These are phyloP conservation scores for Plasmodium ovale DNA, from an alignment of 169 alveolate genomes.

Conservation along the genomic window DNA sequence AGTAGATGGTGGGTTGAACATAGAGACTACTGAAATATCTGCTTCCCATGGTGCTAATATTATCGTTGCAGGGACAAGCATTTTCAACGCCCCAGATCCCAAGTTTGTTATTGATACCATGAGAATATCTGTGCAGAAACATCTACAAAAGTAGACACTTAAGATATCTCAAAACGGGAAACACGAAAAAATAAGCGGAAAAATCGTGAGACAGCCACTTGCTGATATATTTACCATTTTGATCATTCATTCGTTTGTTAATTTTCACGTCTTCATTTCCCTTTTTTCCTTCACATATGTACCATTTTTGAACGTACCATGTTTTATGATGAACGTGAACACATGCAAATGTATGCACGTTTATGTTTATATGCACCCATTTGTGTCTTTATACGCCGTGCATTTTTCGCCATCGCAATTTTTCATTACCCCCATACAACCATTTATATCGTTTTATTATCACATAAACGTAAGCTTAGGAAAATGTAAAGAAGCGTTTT, in stretches of 20 bases:
- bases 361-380: neutral
- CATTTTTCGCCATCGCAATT: neutral
- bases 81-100: conserved; percentile 78
- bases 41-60: conserved; percentile 92
- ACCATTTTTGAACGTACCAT: neutral
- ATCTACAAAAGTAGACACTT: conserved; percentile 25
- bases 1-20: conserved; percentile 92
- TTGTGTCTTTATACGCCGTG: neutral
- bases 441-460: too few relatives aligned
- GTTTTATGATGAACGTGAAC: neutral
- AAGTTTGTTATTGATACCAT: conserved; percentile 75
- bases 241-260: too few relatives aligned
- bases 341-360: neutral
- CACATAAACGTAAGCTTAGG: neutral
- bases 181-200: too few relatives aligned
- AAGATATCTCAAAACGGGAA: neutral
- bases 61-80: conserved; percentile 90
- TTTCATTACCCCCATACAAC: neutral
- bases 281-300: neutral
- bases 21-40: conserved; percentile 83
- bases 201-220: too few relatives aligned
- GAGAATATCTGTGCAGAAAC: conserved; percentile 75
- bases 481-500: neutral
- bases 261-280: too few relatives aligned
- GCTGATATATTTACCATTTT: too few relatives aligned